Base-by-base conservation (phyloP, 2,329 filamentous ascomycete species). In the Fusarium agapanthi region DNA sequence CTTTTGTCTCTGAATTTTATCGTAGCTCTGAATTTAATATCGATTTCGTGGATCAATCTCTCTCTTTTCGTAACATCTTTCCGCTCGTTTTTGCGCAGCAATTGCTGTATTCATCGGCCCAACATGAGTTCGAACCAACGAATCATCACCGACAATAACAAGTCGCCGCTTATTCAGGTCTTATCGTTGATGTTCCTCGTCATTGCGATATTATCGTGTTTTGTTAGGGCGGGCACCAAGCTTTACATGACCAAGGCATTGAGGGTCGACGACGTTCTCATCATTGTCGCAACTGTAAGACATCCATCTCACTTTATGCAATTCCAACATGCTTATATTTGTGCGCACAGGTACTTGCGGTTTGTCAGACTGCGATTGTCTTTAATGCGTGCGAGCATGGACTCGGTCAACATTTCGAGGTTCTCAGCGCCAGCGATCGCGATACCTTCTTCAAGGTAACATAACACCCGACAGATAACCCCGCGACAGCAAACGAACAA, bases 161-260 rank as follows among this genome's bases (percentile, higher is more conserved):
- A 79, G 70, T 74, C 77, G 20, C 78, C 78, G 12, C 75, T 80
- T 14, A 72, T 80, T 20, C 72, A 79, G 54, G 77, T 80, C 41
- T 61, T 80, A 59, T 69, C 75, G 6, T 68, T 79, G 35, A 78
- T 80, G 76, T 79, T 80, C 26, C 60, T 79, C 8, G 77, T 79
- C 41, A 72, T 79, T 24, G 70, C 71, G 7, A 65, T 80, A 11
- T 72, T 80, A 1, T 56, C 78, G 2, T 78, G 76, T 14, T 26
- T 72, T 22, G 78, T 78, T 10, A 73, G 78, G 11, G 60, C 60
- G 1, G 76, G 77, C 7, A 79, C 78, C 6, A 80, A 79, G 47
- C 41, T 80, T 24, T 60, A 79, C 57, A 79, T 79, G 78, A 73
- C 77, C 58, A 79, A 79, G 50, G 66, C 48, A 14, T 43, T 80